Percentiles rank a stretch among this genome's conserved stretches.
Evolutionary conservation across 2,329 filamentous ascomycete genomes (phyloP).

Genomic region (Pseudocercospora pini-densiflorae): DNA sequence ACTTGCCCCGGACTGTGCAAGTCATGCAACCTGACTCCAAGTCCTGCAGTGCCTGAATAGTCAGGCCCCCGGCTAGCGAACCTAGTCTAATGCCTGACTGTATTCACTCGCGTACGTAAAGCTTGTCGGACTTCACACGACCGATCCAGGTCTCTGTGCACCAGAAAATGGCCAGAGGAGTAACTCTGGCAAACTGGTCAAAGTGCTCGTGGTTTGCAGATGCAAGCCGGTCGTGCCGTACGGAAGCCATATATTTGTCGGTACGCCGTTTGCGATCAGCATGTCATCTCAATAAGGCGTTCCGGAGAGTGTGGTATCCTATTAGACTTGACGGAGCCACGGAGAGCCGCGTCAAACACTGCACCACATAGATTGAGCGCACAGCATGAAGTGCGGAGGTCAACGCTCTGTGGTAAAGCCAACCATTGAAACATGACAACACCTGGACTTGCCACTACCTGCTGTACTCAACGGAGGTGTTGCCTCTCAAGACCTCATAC

Average conservation of each 20-base stretch:
- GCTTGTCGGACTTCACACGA: neutral
- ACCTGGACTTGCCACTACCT: neutral
- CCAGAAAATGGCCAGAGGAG: neutral
- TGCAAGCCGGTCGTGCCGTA: neutral
- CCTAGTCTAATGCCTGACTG: neutral
- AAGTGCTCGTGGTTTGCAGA: neutral
- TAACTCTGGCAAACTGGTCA: neutral
- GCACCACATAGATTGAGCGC: neutral
- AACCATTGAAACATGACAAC: neutral
- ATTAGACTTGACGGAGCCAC: neutral
- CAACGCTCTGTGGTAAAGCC: neutral
- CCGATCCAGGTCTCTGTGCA: neutral
- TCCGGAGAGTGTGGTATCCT: neutral
- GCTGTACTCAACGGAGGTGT: too few species aligned
- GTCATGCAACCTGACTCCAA: neutral
- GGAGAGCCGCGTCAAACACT: slow-evolving; percentile 1
- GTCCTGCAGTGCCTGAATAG: slow-evolving; percentile 1
- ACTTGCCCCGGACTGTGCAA: neutral
- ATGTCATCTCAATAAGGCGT: neutral
- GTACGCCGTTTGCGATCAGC: neutral
- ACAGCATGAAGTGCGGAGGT: neutral
- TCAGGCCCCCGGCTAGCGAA: neutral
- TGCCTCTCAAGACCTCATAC: too few species aligned
- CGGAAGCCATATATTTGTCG: neutral
- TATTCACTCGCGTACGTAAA: neutral